A percentile compares a stretch with the other conserved stretches of the same genome.
Evolutionary conservation across 441 rosid species (phyloP).

Genomic region (Populus hybrid): DNA sequence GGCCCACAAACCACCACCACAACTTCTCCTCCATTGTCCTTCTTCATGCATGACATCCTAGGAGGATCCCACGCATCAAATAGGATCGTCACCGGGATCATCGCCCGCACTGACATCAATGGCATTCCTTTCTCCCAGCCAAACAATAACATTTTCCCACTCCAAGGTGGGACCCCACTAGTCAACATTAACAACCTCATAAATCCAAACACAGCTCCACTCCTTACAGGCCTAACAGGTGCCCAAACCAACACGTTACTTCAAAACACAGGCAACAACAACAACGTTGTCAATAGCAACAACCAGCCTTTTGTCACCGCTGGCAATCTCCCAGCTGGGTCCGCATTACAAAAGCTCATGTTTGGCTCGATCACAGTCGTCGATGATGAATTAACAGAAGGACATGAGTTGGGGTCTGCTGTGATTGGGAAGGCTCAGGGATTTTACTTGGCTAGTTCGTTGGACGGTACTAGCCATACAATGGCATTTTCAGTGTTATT

Average conservation of each 20-base stretch:
- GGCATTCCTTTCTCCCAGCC: conserved; percentile 48
- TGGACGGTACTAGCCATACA: conserved; percentile 48
- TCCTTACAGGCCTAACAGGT: conserved; percentile 44
- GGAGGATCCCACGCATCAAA: conserved; percentile 47
- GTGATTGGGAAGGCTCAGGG: conserved; percentile 47
- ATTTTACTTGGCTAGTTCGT: conserved; percentile 41
- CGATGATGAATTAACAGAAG: conserved; percentile 46
- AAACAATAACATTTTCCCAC: conserved; percentile 40
- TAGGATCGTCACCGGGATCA: conserved; percentile 38
- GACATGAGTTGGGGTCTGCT: conserved; percentile 43
- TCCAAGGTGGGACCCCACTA: conserved; percentile 30
- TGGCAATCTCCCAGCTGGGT: conserved; percentile 39
- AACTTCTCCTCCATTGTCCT: conserved; percentile 20
- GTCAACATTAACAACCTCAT: conserved; percentile 24
- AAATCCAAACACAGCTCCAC: conserved; percentile 41
- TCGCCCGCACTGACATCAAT: conserved; percentile 33
- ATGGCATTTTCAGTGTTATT: conserved; percentile 37
- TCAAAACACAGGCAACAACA: conserved; percentile 43
- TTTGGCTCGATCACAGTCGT: conserved; percentile 48
- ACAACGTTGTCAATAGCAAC: conserved; percentile 27
- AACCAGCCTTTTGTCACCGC: conserved; percentile 44
- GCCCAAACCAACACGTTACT: conserved; percentile 35
- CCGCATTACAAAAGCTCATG: conserved; percentile 36
- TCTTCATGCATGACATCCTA: conserved; percentile 51
- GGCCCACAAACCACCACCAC: conserved; percentile 10